A percentile compares a stretch with the other conserved stretches of the same genome.
Conservation (phyloP, 805 yeast species). For the Yarrowia keelungensis region DNA sequence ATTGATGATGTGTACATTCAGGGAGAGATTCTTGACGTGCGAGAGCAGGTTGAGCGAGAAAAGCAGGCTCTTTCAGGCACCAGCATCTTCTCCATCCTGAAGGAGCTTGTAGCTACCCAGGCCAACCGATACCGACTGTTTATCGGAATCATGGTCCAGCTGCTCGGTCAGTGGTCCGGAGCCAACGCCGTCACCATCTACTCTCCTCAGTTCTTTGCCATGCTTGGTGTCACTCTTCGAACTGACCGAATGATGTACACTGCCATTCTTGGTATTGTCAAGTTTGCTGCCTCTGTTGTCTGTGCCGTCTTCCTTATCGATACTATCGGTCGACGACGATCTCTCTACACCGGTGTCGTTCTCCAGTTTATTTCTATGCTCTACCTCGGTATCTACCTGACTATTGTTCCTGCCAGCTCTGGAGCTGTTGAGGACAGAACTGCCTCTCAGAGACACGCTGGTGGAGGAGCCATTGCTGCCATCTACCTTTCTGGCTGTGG, state of each 20-base stretch:
- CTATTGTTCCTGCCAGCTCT: slow-evolving; percentile 47
- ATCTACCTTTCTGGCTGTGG: slow-evolving; percentile 60
- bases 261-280: slow-evolving; percentile 61
- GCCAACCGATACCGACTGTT: slow-evolving; percentile 53
- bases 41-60: slow-evolving; percentile 56
- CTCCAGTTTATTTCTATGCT: slow-evolving; percentile 56
- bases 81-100: slow-evolving; percentile 51
- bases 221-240: slow-evolving; percentile 56
- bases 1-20: slow-evolving; percentile 58
- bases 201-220: slow-evolving; percentile 59
- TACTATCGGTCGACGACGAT: slow-evolving; percentile 59
- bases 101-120: slow-evolving; percentile 52
- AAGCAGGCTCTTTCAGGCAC: slow-evolving; percentile 46
- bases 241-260: slow-evolving; percentile 56
- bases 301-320: slow-evolving; percentile 64
- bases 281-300: slow-evolving; percentile 57
- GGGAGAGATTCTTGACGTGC: slow-evolving; percentile 60
- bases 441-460: slow-evolving; percentile 51
- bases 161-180: slow-evolving; percentile 60
- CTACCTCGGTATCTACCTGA: slow-evolving; percentile 58
- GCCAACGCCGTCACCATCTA: slow-evolving; percentile 64
- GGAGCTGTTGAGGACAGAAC: slow-evolving; percentile 53
- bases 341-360: slow-evolving; percentile 57
- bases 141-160: slow-evolving; percentile 53
- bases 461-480: slow-evolving; percentile 59